Conservation (phyloP, 495 filamentous ascomycete genomes). For the Penicillium atrosanguineum region DNA sequence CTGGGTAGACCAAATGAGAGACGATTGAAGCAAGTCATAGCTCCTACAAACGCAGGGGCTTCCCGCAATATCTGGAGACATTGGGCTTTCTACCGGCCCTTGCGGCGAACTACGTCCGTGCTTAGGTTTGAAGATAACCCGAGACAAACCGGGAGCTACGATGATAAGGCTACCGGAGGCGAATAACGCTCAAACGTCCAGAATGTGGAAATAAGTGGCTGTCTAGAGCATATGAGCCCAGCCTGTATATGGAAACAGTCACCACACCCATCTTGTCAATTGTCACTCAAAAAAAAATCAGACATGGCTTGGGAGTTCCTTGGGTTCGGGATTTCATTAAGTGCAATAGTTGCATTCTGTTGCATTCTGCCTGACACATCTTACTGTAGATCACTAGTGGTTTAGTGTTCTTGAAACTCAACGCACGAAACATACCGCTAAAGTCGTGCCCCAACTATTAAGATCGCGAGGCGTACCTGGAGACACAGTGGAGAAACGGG, state of each 20-base stretch:
- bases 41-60: conserved; percentile 26
- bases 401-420: not conserved
- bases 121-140: not conserved
- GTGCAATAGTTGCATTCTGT: conserved; percentile 11
- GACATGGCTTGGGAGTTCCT: not conserved
- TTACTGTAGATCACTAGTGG: conserved; percentile 2
- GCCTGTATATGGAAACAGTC: not conserved
- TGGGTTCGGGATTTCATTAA: not conserved
- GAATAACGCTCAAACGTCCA: not conserved
- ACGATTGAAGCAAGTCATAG: conserved; percentile 17
- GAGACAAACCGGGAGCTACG: not conserved
- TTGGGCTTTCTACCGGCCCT: conserved; percentile 11
- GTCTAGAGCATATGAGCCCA: not conserved
- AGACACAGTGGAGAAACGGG: conserved; percentile 1
- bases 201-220: not conserved
- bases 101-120: conserved; percentile 19
- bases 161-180: too few species aligned
- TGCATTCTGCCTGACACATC: conserved; percentile 7
- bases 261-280: too few species aligned
- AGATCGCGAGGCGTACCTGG: not conserved
- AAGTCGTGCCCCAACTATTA: not conserved
- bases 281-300: too few species aligned
- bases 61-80: conserved; percentile 7
- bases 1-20: conserved; percentile 12
- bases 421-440: not conserved